Conservation (phyloP, 176 grass and related monocot species). For the Tillandsia leiboldiana region DNA sequence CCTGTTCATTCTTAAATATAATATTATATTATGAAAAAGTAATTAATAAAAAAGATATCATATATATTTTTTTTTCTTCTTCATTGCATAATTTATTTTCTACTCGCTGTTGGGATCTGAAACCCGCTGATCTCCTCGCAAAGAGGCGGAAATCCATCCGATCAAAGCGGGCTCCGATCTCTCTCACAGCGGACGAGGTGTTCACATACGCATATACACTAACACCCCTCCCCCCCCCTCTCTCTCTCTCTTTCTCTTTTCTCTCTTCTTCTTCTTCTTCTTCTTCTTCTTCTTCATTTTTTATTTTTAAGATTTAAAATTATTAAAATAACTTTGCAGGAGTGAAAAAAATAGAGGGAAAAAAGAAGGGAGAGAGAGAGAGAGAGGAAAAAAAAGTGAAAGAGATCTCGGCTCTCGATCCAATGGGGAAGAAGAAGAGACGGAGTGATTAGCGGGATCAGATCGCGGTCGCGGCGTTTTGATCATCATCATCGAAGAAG, state of each 20-base stretch:
- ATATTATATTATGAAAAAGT: no score
- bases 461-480: no score
- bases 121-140: conserved; percentile 1
- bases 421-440: background rate
- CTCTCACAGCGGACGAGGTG: background rate
- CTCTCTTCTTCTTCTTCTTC: background rate
- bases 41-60: background rate
- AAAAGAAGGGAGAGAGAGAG: no score
- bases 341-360: no score
- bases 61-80: background rate
- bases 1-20: no score
- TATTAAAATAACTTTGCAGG: no score
- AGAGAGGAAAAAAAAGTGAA: no score
- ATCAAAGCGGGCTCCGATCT: conserved; percentile 6
- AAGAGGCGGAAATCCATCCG: conserved; percentile 22
- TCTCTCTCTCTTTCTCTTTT: no score
- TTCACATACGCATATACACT: background rate
- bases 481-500: background rate
- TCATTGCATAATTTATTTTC: background rate
- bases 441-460: background rate
- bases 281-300: no score
- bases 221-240: background rate
- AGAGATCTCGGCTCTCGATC: background rate
- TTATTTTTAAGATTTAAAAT: no score
- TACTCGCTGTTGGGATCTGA: conserved; percentile 12